A percentile compares a stretch with the other conserved stretches of the same genome.
phyloP scores from a whole-genome alignment of 1,284 basidiomycete species.

The Fistulina hepatica region DNA sequence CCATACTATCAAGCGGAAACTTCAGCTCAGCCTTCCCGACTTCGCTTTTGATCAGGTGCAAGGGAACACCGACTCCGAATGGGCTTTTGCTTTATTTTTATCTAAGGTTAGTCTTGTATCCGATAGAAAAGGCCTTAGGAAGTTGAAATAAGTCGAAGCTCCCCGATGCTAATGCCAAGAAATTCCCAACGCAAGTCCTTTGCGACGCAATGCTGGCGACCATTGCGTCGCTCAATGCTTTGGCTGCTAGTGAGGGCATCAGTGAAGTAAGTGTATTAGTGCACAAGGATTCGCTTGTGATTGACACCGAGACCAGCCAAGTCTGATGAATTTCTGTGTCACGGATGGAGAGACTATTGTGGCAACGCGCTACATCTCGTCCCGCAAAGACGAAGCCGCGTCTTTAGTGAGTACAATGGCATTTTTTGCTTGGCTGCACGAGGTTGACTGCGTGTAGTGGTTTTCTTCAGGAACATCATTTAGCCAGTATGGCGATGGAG shows the following conservation, averaged over 20 bases:
- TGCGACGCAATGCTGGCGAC: conserved; percentile 81
- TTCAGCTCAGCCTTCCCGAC: conserved; percentile 70
- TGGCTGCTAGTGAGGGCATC: conserved; percentile 65
- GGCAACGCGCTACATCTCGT: conserved; percentile 91
- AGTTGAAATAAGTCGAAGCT: conserved; percentile 41
- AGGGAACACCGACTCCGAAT: conserved; percentile 95
- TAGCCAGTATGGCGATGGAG: conserved; percentile 80
- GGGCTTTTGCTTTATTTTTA: conserved; percentile 87
- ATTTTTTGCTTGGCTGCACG: not conserved
- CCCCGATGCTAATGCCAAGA: conserved; percentile 64
- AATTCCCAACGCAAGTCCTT: conserved; percentile 53
- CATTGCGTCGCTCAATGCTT: conserved; percentile 66
- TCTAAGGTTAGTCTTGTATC: conserved; percentile 49
- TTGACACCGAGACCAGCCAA: conserved; percentile 44
- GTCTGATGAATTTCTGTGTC: conserved; percentile 92
- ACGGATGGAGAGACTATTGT: conserved; percentile 91
- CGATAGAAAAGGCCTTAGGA: not conserved
- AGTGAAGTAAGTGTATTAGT: conserved; percentile 41
- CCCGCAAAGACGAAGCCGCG: conserved; percentile 84
- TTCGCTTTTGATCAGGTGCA: conserved; percentile 77
- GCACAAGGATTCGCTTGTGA: not conserved
- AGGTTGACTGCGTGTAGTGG: conserved; percentile 43
- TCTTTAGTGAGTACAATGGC: conserved; percentile 48
- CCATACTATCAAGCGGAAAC: conserved; percentile 62
- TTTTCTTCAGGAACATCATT: conserved; percentile 93